Evolutionary conservation across 192 early-diverging fungal genomes (phyloP), one percentile per base, ranked within the genome.

Genomic region (Coemansia sp.): DNA sequence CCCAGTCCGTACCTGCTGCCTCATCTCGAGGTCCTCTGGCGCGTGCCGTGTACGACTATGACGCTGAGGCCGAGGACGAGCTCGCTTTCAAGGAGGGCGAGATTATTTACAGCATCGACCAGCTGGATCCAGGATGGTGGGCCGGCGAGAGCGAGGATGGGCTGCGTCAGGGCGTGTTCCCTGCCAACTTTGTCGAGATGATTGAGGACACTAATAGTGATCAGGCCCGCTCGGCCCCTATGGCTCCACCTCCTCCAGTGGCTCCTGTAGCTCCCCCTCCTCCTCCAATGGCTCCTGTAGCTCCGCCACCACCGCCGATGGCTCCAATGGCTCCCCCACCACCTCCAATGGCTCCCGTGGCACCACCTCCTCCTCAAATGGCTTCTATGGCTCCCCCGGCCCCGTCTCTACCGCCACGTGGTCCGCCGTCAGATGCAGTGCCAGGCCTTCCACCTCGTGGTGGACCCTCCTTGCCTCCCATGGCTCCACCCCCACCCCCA

Each of bases 81-180:
- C 91, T 98, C 60, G 60, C 82, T 2, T 85, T 98, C 62, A 66
- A 70, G 0, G 95, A 98, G 67, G 93, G 91, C 16, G 95, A 96
- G 47, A 77, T 89, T 12, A 89, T 98, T 50, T 83, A 69, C 14
- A 85, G 87, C 23, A 89, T 98, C 41, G 88, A 90, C 16, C 86
- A 93, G 79, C 50, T 93, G 47, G 93, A 93, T 73, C 90, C 93
- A 37, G 94, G 92, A 38, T 98, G 95, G 95, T 96, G 94, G 95
- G 85, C 88, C 41, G 95, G 93, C 58, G 83, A 84, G 28, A 90
- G 88, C 60, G 81, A 90, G 59, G 87, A 91, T 69, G 92, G 92
- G 11, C 68, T 79, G 21, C 81, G 87, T 10, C 83, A 83, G 37
- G 95, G 95, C 28, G 72, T 95, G 37, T 97, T 97, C 83, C 95